phyloP scores from a whole-genome alignment of 768 basidiomycete genomes.

The Lyophyllum semitale region DNA sequence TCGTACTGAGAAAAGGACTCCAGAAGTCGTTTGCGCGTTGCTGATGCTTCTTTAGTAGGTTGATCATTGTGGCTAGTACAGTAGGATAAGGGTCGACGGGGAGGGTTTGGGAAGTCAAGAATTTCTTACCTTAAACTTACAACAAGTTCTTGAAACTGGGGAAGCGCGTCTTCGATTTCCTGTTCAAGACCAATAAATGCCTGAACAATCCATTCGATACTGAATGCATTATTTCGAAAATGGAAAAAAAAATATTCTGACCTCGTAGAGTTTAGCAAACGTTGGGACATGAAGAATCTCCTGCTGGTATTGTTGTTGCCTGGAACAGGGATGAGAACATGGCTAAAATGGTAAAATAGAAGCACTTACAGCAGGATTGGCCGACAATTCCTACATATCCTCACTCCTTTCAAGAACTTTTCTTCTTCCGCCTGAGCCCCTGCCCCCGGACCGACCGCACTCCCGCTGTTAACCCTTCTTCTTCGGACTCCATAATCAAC shows the following conservation, averaged over 20 bases:
- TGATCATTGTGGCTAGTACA: constrained; percentile 42
- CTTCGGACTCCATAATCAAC: constrained; percentile 81
- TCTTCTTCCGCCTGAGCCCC: constrained; percentile 60
- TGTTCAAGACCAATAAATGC: constrained; percentile 75
- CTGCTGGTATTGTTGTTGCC: constrained; percentile 78
- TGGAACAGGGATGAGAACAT: constrained; percentile 29
- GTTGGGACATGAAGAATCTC: constrained; percentile 60
- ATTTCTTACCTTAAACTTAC: constrained; percentile 61
- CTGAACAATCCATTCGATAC: constrained; percentile 30
- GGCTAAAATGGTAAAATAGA: not conserved
- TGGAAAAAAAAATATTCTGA: constrained; percentile 24
- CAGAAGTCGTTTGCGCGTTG: constrained; percentile 77
- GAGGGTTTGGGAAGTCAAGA: not conserved
- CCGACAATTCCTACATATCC: constrained; percentile 85
- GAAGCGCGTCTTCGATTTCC: constrained; percentile 87
- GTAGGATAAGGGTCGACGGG: not conserved
- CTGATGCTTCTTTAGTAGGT: constrained; percentile 67
- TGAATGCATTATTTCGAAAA: not conserved
- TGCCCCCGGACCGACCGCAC: constrained; percentile 33
- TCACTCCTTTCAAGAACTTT: constrained; percentile 85
- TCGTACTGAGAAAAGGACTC: constrained; percentile 91
- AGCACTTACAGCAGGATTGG: constrained; percentile 71
- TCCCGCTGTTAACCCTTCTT: constrained; percentile 35
- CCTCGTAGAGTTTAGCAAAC: constrained; percentile 74
- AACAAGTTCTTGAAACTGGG: constrained; percentile 87